Evolutionary conservation across 805 yeast species (phyloP).

Genomic region (Nakazawaea wyomingensis): DNA sequence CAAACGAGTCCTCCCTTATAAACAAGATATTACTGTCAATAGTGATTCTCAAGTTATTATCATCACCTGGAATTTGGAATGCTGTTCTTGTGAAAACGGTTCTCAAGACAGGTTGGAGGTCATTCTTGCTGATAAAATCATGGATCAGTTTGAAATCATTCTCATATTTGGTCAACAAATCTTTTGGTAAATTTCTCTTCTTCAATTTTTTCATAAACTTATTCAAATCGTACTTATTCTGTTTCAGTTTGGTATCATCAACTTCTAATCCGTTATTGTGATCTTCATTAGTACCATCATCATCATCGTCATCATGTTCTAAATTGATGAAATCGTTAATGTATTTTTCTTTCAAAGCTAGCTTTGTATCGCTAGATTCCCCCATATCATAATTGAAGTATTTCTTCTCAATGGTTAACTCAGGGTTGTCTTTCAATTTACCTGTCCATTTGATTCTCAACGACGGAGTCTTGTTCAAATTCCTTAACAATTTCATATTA

Average conservation of each 20-base stretch:
- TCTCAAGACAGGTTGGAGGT: constrained; percentile 81
- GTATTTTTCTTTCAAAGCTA: constrained; percentile 75
- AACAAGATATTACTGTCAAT: constrained; percentile 86
- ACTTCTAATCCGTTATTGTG: constrained; percentile 26
- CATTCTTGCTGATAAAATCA: constrained; percentile 54
- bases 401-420: constrained; percentile 76
- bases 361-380: constrained; percentile 48
- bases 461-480: constrained; percentile 57
- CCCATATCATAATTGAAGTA: constrained; percentile 51
- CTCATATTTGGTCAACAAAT: constrained; percentile 45
- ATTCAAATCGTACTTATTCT: constrained; percentile 26
- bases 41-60: constrained; percentile 72
- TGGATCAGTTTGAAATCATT: constrained; percentile 57
- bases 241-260: constrained; percentile 27
- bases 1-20: constrained; percentile 88
- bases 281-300: constrained; percentile 34
- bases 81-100: constrained; percentile 89
- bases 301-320: constrained; percentile 9
- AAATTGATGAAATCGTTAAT: constrained; percentile 57
- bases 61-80: constrained; percentile 97
- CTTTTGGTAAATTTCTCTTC: constrained; percentile 52
- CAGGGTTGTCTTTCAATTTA: constrained; percentile 58
- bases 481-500: constrained; percentile 74
- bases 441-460: constrained; percentile 91
- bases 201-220: constrained; percentile 56